These are phyloP conservation scores for Ogataea siamensis DNA, from an alignment of 805 yeast species.

Conservation along the genomic window DNA sequence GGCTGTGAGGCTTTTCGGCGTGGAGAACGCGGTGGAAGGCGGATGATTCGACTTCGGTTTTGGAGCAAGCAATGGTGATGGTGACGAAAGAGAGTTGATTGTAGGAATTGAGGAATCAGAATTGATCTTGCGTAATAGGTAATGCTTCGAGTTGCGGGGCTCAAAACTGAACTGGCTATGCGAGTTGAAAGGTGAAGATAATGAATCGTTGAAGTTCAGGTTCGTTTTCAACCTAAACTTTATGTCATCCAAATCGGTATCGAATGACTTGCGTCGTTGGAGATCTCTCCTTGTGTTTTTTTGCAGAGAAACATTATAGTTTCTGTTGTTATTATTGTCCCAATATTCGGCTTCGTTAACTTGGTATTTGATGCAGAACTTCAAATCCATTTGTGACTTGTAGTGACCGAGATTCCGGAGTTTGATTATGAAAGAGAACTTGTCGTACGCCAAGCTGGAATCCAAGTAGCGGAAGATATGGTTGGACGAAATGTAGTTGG, in stretches of 20 bases:
- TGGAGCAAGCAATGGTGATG: conserved; percentile 13
- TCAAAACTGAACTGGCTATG: conserved; percentile 13
- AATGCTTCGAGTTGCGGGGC: conserved; percentile 28
- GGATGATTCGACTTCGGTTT: conserved; percentile 8
- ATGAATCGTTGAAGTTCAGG: conserved; percentile 31
- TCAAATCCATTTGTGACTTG: conserved; percentile 31
- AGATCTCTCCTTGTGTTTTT: conserved; percentile 18
- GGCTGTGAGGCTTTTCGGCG: conserved; percentile 4
- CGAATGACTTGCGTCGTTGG: conserved; percentile 8
- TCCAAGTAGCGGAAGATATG: conserved; percentile 41
- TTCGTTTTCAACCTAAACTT: conserved; percentile 31
- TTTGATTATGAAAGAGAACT: conserved; percentile 50
- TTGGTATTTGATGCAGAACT: conserved; percentile 41
- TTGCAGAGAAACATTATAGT: conserved; percentile 38
- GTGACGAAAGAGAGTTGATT: conserved; percentile 12
- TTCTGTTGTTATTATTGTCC: conserved; percentile 40
- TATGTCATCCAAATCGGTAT: conserved; percentile 29
- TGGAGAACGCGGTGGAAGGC: conserved; percentile 16
- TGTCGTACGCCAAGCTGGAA: conserved; percentile 34
- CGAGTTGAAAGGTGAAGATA: conserved; percentile 10
- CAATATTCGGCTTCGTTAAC: conserved; percentile 34
- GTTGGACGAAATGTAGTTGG: conserved; percentile 37
- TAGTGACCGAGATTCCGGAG: conserved; percentile 31
- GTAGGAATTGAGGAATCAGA: conserved; percentile 32
- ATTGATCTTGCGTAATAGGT: conserved; percentile 28